Base-by-base conservation (phyloP, 176 grass and related monocot genomes). In the Secale cereale region DNA sequence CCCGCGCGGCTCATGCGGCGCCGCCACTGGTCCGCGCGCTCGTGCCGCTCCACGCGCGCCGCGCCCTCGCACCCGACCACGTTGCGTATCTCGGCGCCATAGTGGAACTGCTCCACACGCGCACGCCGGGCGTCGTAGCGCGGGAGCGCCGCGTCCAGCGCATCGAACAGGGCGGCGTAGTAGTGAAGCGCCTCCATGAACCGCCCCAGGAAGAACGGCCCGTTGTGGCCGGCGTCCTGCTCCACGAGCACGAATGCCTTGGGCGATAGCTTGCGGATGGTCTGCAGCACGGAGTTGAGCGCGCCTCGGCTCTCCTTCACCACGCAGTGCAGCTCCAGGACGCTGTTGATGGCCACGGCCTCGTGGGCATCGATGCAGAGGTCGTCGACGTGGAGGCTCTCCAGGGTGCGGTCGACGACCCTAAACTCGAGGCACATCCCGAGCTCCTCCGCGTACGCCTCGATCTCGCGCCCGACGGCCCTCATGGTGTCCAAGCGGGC, bases 151-250 rank as follows among this genome's bases (percentile, higher is more conserved):
- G 87, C 92, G 78, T 94, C 92, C 5, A 94, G 89, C 26, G 92
- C 81, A 67, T 94, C 92, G 84, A 94, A 94, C 59, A 94, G 70
- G 26, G 92, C 89, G 0, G 92, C 90, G 87, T 94, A 94, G 81
- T 91, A 94, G 81, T 94, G 92, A 25, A 94, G 87, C 61, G 92
- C 89, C 87, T 94, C 92, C 89, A 94, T 94, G 92, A 94, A 91
- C 9, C 92, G 11, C 4, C 92, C 92, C 8, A 94, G 81, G 67
- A 94, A 94, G 89, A 94, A 94, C 0, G 92, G 92, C 23, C 87
- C 89, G 81, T 94, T 94, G 87, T 94, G 92, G 0, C 89, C 88
- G 10, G 92, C 85, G 73, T 94, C 92, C 84, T 94, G 89, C 89
- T 94, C 89, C 31, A 94, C 92, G 4, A 94, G 80, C 46, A 94